Conservation (phyloP, 192 early-diverging fungal genomes). For the Linnemannia elongata region DNA sequence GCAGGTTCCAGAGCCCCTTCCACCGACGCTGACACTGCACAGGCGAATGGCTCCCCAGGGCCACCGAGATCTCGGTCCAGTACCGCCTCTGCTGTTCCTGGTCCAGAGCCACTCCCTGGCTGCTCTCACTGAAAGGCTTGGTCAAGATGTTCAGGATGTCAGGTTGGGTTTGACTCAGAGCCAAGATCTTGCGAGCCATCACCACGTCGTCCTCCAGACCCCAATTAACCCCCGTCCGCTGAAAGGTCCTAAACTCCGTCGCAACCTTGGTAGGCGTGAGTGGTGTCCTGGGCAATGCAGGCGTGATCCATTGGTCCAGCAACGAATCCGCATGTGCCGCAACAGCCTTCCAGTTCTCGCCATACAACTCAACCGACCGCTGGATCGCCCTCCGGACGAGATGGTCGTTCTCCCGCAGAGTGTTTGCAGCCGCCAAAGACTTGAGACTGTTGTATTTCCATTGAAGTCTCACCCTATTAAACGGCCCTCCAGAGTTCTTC, state of each 20-base stretch:
- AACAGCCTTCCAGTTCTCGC: slow-evolving; percentile 50
- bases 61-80: slow-evolving; percentile 36
- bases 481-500: neutral
- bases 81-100: neutral
- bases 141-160: slow-evolving; percentile 12
- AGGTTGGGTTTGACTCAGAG: neutral
- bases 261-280: slow-evolving; percentile 10
- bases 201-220: slow-evolving; percentile 49
- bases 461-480: slow-evolving; percentile 18
- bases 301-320: slow-evolving; percentile 25
- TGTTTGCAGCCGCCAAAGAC: neutral
- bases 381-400: slow-evolving; percentile 5
- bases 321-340: slow-evolving; percentile 17
- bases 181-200: slow-evolving; percentile 39
- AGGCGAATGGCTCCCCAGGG: slow-evolving; percentile 40
- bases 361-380: slow-evolving; percentile 42
- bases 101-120: neutral
- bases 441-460: slow-evolving; percentile 30
- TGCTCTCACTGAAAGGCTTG: neutral
- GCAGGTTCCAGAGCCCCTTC: slow-evolving; percentile 25
- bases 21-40: slow-evolving; percentile 41
- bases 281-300: neutral
- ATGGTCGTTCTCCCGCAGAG: neutral
- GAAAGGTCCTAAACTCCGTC: slow-evolving; percentile 13
- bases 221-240: slow-evolving; percentile 26